Evolutionary conservation across 805 yeast species (phyloP).

Genomic region (Candida corydali): DNA sequence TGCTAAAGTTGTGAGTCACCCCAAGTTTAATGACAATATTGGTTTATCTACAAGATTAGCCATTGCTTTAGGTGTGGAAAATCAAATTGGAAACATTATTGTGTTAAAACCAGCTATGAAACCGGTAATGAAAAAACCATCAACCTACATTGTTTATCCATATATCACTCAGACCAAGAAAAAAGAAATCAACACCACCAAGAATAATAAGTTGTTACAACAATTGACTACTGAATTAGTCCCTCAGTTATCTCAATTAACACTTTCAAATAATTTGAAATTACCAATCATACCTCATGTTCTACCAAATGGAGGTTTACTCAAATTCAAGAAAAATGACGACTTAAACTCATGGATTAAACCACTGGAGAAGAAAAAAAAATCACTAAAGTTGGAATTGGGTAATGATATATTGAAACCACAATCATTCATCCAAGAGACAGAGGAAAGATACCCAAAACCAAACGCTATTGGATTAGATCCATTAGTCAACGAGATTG

Average conservation of each 20-base stretch:
- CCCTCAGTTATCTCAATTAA: slow-evolving; percentile 22
- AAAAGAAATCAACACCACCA: slow-evolving; percentile 20
- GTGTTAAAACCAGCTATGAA: slow-evolving; percentile 45
- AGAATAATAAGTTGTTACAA: slow-evolving; percentile 14
- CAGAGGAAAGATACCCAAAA: slow-evolving; percentile 7
- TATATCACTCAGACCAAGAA: slow-evolving; percentile 43
- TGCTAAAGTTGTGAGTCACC: slow-evolving; percentile 47
- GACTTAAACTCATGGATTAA: slow-evolving; percentile 42
- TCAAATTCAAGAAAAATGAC: slow-evolving; percentile 46
- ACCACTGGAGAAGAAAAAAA: slow-evolving; percentile 27
- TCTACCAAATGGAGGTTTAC: slow-evolving; percentile 57
- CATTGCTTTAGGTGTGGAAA: slow-evolving; percentile 50
- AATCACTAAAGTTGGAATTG: slow-evolving; percentile 38
- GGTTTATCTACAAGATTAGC: slow-evolving; percentile 55
- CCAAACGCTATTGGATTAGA: slow-evolving; percentile 55
- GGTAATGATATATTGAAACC: slow-evolving; percentile 48
- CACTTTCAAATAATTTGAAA: slow-evolving; percentile 46
- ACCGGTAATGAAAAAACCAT: slow-evolving; percentile 33
- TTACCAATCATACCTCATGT: slow-evolving; percentile 46
- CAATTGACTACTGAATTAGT: slow-evolving; percentile 16
- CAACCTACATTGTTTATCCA: slow-evolving; percentile 50
- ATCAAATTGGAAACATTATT: slow-evolving; percentile 49
- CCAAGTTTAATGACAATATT: slow-evolving; percentile 32
- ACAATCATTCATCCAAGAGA: slow-evolving; percentile 33
- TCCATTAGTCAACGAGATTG: slow-evolving; percentile 33